A percentile compares a stretch with the other conserved stretches of the same genome.
These are phyloP conservation scores for Mercurialis annua DNA, from an alignment of 345 rosid species.

Conservation along the genomic window DNA sequence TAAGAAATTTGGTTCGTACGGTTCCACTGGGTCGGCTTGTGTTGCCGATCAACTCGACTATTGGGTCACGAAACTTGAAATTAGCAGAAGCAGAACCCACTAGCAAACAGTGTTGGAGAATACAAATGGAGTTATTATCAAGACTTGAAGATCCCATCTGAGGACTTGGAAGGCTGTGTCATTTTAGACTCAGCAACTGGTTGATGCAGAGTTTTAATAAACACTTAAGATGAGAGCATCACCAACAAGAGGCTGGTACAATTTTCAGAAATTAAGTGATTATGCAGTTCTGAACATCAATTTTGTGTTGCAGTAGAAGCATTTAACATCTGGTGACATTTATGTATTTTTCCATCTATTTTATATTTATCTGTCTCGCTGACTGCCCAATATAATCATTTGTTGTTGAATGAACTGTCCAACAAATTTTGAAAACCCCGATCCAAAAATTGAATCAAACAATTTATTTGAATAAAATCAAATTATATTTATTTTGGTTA, in stretches of 20 bases:
- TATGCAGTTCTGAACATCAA: background rate
- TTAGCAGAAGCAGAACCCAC: constrained; percentile 15
- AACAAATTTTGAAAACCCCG: background rate
- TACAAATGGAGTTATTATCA: background rate
- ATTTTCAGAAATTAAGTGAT: background rate
- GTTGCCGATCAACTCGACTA: constrained; percentile 58
- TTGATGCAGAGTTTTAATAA: background rate
- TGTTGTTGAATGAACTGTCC: background rate
- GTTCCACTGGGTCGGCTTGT: constrained; percentile 68
- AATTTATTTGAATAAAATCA: no score
- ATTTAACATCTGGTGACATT: background rate
- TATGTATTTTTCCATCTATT: background rate
- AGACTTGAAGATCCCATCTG: background rate
- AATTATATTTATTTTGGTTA: no score
- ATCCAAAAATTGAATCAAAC: no score
- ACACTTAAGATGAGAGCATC: background rate
- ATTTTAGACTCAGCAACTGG: background rate
- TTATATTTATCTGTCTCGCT: no score
- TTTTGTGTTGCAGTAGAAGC: background rate
- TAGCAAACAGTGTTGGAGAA: background rate
- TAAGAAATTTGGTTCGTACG: constrained; percentile 69
- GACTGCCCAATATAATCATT: no score
- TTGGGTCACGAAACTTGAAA: constrained; percentile 61
- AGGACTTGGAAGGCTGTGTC: background rate
- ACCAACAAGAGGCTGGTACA: background rate